Base-by-base conservation (phyloP, 129 eudicot genomes). In the Cynara cardunculus region DNA sequence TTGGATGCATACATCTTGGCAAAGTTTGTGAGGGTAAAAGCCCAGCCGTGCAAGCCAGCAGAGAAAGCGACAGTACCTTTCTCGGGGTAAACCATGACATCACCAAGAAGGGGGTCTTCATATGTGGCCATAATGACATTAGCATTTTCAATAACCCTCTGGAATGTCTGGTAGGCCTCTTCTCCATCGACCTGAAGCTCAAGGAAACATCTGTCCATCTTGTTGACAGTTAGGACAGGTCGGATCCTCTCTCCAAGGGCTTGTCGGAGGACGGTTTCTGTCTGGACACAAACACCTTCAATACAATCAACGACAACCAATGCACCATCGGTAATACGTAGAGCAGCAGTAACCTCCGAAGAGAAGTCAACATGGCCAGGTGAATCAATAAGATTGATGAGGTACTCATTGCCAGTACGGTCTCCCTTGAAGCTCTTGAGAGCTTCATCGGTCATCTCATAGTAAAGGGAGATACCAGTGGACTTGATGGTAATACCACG, bases 41-140 rank as follows among this genome's bases (percentile, higher is more conserved):
- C 97, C 94, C 97, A 91, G 19, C 97, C 97, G 53, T 91, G 97
- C 64, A 91, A 30, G 73, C 97, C 97, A 69, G 97, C 97, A 9
- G 94, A 91, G 81, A 91, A 91, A 18, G 97, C 97, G 26, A 91
- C 94, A 1, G 90, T 91, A 9, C 97, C 92, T 79, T 91, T 91
- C 82, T 91, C 97, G 0, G 97, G 97, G 82, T 87, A 86, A 25
- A 91, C 92, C 87, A 82, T 86, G 35, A 86, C 94, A 69, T 91
- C 97, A 74, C 97, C 94, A 2, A 91, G 86, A 65, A 89, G 92
- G 0, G 91, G 90, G 80, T 91, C 97, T 66, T 89, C 97, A 18
- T 91, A 91, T 9, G 97, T 91, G 26, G 97, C 94, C 92, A 89
- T 91, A 74, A 91, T 91, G 49, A 84, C 97, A 79, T 91, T 91